These are phyloP conservation scores for Passiflora organensis DNA, from an alignment of 345 rosid genomes.

Conservation along the genomic window DNA sequence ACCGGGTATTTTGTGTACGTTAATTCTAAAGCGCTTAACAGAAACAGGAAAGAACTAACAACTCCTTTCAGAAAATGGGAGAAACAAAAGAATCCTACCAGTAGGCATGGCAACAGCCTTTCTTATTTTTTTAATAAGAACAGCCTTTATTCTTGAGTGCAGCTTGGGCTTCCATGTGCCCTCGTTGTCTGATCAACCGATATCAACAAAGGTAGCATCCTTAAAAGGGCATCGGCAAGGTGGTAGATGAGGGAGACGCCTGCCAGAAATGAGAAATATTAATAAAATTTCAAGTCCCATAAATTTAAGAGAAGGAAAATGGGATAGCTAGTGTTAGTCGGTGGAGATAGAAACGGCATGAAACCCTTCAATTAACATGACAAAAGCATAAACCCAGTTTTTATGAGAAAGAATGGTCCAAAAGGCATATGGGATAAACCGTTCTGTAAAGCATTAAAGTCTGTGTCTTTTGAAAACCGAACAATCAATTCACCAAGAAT, in stretches of 20 bases:
- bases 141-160: too few relatives aligned
- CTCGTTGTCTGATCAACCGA: slow-evolving; percentile 78
- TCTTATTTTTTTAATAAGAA: too few relatives aligned
- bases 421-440: neutral
- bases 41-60: neutral
- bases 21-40: too few relatives aligned
- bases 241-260: too few relatives aligned
- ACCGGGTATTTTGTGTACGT: too few relatives aligned
- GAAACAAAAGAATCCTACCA: slow-evolving; percentile 36
- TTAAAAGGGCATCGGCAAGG: too few relatives aligned
- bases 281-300: too few relatives aligned
- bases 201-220: slow-evolving; percentile 74
- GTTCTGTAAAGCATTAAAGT: neutral
- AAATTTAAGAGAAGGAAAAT: too few relatives aligned
- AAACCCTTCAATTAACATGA: neutral
- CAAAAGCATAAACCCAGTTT: neutral
- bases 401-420: neutral
- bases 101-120: slow-evolving; percentile 92
- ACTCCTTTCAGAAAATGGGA: too few relatives aligned
- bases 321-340: neutral
- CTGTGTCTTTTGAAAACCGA: neutral
- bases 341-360: neutral
- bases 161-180: slow-evolving; percentile 75
- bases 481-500: neutral
- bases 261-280: too few relatives aligned